phyloP scores from a whole-genome alignment of 2,329 filamentous ascomycete genomes.

The Stachybotrys echinatus region DNA sequence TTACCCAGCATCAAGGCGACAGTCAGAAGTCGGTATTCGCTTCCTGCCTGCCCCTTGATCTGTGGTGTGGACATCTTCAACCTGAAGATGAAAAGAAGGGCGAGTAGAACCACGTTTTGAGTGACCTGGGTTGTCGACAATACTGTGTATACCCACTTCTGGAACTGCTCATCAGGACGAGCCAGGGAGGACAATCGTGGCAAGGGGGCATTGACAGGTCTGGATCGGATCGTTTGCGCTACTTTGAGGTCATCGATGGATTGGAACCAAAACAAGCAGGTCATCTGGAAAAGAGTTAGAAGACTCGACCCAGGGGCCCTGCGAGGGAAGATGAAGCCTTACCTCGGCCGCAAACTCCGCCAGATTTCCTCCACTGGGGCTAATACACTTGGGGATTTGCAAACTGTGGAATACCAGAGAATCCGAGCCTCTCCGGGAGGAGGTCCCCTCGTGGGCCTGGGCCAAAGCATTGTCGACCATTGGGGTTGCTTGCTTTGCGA shows the following conservation, averaged over 20 bases:
- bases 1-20: conserved; percentile 97
- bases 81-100: conserved; percentile 87
- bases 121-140: conserved; percentile 93
- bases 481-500: conserved; percentile 6
- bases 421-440: conserved; percentile 32
- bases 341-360: conserved; percentile 82
- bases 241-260: conserved; percentile 71
- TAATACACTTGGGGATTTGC: conserved; percentile 72
- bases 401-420: conserved; percentile 54
- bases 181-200: conserved; percentile 64
- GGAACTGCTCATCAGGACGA: conserved; percentile 72
- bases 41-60: conserved; percentile 87
- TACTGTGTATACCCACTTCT: conserved; percentile 90
- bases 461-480: not conserved
- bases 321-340: conserved; percentile 17
- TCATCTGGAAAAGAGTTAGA: conserved; percentile 57
- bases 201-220: conserved; percentile 32
- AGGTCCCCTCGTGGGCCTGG: conserved; percentile 20
- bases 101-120: conserved; percentile 88
- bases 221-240: conserved; percentile 57
- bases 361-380: conserved; percentile 67
- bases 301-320: not conserved
- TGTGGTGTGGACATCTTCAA: conserved; percentile 85
- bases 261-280: conserved; percentile 97
- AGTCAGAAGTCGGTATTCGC: conserved; percentile 87